Evolutionary conservation across 371 early-diverging fungal species (phyloP), one percentile per base, ranked within the genome.

Genomic region (Sporodiniella umbellata): DNA sequence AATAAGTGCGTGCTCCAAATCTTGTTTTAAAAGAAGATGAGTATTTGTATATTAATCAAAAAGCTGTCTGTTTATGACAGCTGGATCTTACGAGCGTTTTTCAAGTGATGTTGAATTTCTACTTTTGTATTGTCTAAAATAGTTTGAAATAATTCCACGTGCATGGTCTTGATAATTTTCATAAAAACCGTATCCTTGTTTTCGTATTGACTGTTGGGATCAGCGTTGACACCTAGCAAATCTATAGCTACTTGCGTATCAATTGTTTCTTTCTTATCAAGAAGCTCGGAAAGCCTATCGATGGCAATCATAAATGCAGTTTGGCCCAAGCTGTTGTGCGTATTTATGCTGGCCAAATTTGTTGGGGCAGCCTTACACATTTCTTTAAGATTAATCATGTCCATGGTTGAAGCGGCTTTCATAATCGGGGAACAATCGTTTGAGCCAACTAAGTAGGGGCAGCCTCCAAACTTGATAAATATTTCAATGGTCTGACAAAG

Each of bases 1-100:
- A 0, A 49, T 56, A 21, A 72, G 42, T n/a, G 64, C 56, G 12
- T 54, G 66, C 24, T 67, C 66, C 15, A 25, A 33, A 0, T 48
- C 67, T 66, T 55, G 2, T 40, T 40, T 39, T 39, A 39, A 40
- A 40, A 19, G 8, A 19, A 40, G 8, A 40, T 2, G 19, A 8
- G 10, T 19, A 40, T 24, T 28, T 28, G 30, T 28, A 28, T 4
- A 28, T 28, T 28, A 7, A 10, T 10, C 30, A 5, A 18, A 26
- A 46, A 3, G 6, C 42, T n/a, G n/a, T n/a, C n/a, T n/a, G n/a
- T n/a, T n/a, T n/a, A n/a, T n/a, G n/a, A n/a, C n/a, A n/a, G n/a
- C n/a, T n/a, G n/a, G n/a, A n/a, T n/a, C 60, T 55, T 62, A 68
- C 75, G 15, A 14, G 60, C 60, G 48, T 64, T 75, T 26, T 54